Base-by-base conservation (phyloP, 1,284 basidiomycete species). In the Ganoderma boninense region DNA sequence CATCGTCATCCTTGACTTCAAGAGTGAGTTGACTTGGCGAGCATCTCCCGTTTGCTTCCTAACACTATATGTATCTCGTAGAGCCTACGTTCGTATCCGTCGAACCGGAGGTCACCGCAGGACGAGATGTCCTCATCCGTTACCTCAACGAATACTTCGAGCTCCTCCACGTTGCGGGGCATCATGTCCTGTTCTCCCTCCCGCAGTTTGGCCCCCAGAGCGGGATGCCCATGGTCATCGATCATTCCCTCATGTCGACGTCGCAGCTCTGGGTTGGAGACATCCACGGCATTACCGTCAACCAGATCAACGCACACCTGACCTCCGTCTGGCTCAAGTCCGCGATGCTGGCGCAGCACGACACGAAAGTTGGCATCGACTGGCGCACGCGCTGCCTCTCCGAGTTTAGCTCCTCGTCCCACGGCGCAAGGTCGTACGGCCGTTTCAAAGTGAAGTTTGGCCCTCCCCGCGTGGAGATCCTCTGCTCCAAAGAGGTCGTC, bases 401-500 rank as follows among this genome's bases (percentile, higher is more conserved):
- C 0, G 79, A 82, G 67, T 71, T 76, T 29, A 76, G 73, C 66
- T 62, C 66, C 13, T 40, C 52, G 26, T 52, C 69, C 23, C 62
- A 69, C 43, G 60, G 62, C 43, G 70, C 69, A 42, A 61, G 73
- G 42, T 71, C 60, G 14, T 62, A 62, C 40, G 46, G 70, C 10
- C 73, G 78, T 62, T 79, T 79, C 76, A 75, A 76, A 32, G 62
- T 81, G 52, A 73, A 71, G 59, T 74, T 82, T 35, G 78, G 78
- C 13, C 73, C 80, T 2, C 79, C 81, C 2, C 72, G 72, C 35
- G 75, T 82, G 69, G 73, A 72, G 29, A 75, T 79, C 3, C 68
- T 82, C 11, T 82, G 81, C 70, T 69, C 77, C n/a, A 71, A 71
- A 23, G 81, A 82, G 71, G 77, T 79, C n/a, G 71, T 82, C 40